A percentile compares a stretch with the other conserved stretches of the same genome.
These are phyloP conservation scores for Ogataea nonfermentans DNA, from an alignment of 805 yeast genomes.

Conservation along the genomic window DNA sequence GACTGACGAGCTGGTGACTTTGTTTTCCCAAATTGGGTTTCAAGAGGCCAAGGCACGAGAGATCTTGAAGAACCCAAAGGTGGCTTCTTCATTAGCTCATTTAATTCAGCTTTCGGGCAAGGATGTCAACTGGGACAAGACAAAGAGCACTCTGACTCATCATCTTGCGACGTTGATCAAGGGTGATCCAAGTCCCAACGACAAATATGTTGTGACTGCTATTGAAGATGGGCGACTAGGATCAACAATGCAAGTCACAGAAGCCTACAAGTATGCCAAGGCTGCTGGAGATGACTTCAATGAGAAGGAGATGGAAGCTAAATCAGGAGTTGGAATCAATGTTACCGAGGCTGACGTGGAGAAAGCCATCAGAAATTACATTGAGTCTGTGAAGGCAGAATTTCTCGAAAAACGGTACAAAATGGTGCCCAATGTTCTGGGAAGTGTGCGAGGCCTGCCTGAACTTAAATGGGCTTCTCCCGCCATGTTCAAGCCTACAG, in stretches of 20 bases:
- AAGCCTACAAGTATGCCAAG: conserved; percentile 74
- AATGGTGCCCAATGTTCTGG: conserved; percentile 71
- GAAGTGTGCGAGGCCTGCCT: conserved; percentile 70
- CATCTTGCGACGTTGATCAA: conserved; percentile 73
- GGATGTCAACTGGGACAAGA: conserved; percentile 48
- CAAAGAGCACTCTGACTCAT: conserved; percentile 66
- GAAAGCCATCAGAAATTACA: conserved; percentile 53
- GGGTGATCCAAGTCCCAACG: conserved; percentile 48
- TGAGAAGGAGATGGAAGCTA: conserved; percentile 51
- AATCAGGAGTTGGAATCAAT: conserved; percentile 80
- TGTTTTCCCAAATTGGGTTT: conserved; percentile 56
- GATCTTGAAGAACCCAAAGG: conserved; percentile 81
- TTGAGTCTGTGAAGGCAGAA: conserved; percentile 55
- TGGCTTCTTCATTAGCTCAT: conserved; percentile 63
- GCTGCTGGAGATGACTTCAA: conserved; percentile 44
- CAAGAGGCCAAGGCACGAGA: conserved; percentile 75
- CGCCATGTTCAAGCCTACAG: conserved; percentile 76
- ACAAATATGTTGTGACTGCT: conserved; percentile 55
- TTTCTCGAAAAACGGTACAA: conserved; percentile 76
- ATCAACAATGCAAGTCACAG: conserved; percentile 71
- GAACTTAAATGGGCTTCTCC: conserved; percentile 92
- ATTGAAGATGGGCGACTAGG: conserved; percentile 64
- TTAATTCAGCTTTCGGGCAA: conserved; percentile 48
- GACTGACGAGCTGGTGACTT: conserved; percentile 27
- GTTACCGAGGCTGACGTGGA: conserved; percentile 66